Evolutionary conservation across 495 filamentous ascomycete genomes (phyloP).

Genomic region (Trichocladium uniseriatum): DNA sequence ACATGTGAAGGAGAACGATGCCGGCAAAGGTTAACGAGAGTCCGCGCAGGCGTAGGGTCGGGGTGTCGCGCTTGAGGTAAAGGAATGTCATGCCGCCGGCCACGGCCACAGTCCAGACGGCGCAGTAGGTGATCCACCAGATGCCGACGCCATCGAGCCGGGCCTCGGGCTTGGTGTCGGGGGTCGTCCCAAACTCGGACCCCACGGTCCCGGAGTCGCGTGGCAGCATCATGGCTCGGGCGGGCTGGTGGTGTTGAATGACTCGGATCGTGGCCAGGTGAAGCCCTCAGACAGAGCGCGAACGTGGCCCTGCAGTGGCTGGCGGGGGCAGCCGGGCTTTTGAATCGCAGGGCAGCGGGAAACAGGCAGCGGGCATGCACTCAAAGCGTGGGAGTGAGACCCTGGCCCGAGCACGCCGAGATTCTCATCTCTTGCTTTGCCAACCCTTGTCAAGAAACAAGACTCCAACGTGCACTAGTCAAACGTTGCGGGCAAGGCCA

Average conservation of each 20-base stretch:
- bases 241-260: background rate
- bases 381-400: background rate
- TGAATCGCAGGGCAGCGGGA: background rate
- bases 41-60: slow-evolving; percentile 55
- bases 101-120: slow-evolving; percentile 49
- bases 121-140: slow-evolving; percentile 29
- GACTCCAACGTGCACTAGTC: no score
- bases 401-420: background rate
- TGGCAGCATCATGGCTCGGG: slow-evolving; percentile 21
- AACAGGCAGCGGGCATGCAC: no score
- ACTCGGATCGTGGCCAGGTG: background rate
- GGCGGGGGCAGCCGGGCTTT: background rate
- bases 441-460: no score
- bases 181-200: slow-evolving; percentile 27
- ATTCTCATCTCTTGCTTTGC: no score
- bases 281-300: background rate
- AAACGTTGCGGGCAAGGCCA: no score
- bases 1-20: slow-evolving; percentile 54
- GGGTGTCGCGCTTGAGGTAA: slow-evolving; percentile 43
- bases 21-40: slow-evolving; percentile 50
- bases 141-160: slow-evolving; percentile 22
- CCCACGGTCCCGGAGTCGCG: slow-evolving; percentile 13
- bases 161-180: slow-evolving; percentile 19
- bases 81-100: slow-evolving; percentile 46
- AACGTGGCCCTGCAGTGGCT: background rate